Evolutionary conservation across 257 asterid species (phyloP).

Genomic region (Coffea eugenioides): DNA sequence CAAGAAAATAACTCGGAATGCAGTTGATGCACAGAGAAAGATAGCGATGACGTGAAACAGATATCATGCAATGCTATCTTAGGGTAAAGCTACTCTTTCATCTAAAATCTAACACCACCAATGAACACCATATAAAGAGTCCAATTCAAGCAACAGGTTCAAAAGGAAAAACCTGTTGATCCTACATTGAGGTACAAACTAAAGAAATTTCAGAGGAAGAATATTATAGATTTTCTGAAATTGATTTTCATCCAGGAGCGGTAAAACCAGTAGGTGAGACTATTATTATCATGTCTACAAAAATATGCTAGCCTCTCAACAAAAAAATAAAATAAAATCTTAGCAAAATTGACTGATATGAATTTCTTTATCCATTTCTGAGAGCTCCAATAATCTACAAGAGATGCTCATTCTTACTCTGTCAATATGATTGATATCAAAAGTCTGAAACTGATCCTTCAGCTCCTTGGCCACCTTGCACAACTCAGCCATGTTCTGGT

Average conservation of each 20-base stretch:
- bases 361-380: background rate
- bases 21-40: background rate
- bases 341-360: background rate
- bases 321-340: no score
- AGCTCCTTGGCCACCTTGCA: slow-evolving; percentile 90
- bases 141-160: background rate
- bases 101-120: background rate
- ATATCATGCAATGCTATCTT: background rate
- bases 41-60: background rate
- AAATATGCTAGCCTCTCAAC: background rate
- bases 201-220: background rate
- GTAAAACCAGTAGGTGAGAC: background rate
- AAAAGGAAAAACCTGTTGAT: background rate
- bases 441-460: slow-evolving; percentile 74
- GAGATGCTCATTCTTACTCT: slow-evolving; percentile 51
- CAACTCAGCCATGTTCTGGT: slow-evolving; percentile 85
- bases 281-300: background rate
- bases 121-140: background rate
- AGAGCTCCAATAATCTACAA: background rate
- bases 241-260: background rate
- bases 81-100: background rate
- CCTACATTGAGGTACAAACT: background rate
- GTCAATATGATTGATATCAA: slow-evolving; percentile 73
- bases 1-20: background rate
- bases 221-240: background rate